These are phyloP conservation scores for Thinopyrum elongatum DNA, from an alignment of 176 grass and related monocot genomes.

Conservation along the genomic window DNA sequence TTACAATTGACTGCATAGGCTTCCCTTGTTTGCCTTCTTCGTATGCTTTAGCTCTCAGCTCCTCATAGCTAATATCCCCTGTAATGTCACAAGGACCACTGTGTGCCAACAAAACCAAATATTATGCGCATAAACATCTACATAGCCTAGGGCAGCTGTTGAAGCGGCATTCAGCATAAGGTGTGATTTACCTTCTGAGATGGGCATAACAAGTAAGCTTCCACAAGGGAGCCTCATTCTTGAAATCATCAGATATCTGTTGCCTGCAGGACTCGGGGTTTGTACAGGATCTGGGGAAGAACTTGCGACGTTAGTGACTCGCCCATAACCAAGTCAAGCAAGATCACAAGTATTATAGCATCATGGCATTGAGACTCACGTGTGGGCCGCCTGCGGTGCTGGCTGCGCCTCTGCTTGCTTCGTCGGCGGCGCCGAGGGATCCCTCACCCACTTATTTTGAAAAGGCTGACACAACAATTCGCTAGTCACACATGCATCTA, in stretches of 20 bases:
- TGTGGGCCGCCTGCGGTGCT: constrained; percentile 46
- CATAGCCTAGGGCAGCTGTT: background rate
- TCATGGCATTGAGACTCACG: constrained; percentile 28
- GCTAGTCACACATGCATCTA: background rate
- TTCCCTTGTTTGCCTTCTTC: constrained; percentile 69
- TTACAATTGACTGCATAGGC: constrained; percentile 80
- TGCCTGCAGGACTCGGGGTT: constrained; percentile 72
- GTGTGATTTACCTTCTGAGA: constrained; percentile 45
- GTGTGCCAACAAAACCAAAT: constrained; percentile 2
- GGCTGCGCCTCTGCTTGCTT: constrained; percentile 51
- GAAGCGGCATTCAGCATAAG: background rate
- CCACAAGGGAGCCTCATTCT: constrained; percentile 85
- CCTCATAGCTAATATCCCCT: constrained; percentile 86
- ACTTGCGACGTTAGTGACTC: background rate
- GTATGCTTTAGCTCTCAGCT: constrained; percentile 77
- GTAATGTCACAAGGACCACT: constrained; percentile 84
- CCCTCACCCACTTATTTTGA: constrained; percentile 82
- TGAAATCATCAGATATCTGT: constrained; percentile 79
- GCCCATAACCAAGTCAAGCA: background rate
- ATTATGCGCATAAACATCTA: background rate
- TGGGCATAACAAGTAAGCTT: constrained; percentile 95
- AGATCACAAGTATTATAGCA: background rate
- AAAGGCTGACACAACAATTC: constrained; percentile 56
- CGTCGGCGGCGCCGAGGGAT: constrained; percentile 29
- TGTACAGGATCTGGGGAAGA: constrained; percentile 58